These are phyloP conservation scores for Cyberlindnera mississippiensis DNA, from an alignment of 805 yeast species.

Conservation along the genomic window DNA sequence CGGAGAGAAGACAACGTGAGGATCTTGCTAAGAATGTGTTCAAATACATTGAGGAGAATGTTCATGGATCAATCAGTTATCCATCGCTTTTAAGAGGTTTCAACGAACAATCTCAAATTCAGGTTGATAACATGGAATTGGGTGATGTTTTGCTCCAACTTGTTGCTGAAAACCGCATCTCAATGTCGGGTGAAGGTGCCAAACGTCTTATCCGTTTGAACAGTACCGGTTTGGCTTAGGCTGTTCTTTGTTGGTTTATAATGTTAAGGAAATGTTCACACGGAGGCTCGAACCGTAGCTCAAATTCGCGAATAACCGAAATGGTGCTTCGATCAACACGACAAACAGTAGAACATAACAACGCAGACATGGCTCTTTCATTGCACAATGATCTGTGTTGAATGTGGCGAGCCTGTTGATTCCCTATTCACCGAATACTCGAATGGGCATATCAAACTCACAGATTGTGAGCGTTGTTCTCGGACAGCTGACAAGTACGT, in stretches of 20 bases:
- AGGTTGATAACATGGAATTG: constrained; percentile 68
- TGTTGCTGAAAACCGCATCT: constrained; percentile 66
- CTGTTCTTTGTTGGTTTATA: too few species aligned
- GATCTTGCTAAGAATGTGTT: constrained; percentile 64
- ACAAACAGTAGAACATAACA: too few species aligned
- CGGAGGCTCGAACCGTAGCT: too few species aligned
- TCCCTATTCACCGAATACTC: constrained; percentile 70
- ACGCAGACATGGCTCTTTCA: too few species aligned
- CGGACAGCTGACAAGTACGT: constrained; percentile 84
- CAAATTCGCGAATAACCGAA: too few species aligned
- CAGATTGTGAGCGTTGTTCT: constrained; percentile 70
- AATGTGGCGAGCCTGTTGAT: constrained; percentile 66
- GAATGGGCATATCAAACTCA: constrained; percentile 71
- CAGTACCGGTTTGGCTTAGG: too few species aligned
- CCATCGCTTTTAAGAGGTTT: constrained; percentile 55
- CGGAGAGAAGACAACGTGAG: constrained; percentile 74
- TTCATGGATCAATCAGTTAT: constrained; percentile 49
- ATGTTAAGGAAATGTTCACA: too few species aligned
- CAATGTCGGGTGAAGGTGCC: constrained; percentile 68
- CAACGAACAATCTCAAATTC: constrained; percentile 60
- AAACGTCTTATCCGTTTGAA: constrained; percentile 47
- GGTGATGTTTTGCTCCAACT: constrained; percentile 63
- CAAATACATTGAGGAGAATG: constrained; percentile 44
- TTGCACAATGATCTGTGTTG: constrained; percentile 90
- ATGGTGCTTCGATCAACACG: too few species aligned